phyloP scores from a whole-genome alignment of 345 rosid genomes.

The Toxicodendron radicans region DNA sequence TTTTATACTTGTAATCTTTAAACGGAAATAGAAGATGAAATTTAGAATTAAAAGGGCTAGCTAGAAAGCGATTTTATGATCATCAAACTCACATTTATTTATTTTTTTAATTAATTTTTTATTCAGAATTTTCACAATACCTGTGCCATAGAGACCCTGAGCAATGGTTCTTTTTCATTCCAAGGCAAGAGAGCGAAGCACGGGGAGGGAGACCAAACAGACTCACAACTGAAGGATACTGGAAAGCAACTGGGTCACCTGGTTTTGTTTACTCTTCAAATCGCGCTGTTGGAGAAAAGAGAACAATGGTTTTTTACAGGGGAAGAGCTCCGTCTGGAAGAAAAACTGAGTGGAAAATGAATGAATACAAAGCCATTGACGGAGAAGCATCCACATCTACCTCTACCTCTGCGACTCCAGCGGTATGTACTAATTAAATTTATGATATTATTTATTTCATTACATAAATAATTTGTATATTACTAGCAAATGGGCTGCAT shows the following conservation, averaged over 20 bases:
- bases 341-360: slow-evolving; percentile 50
- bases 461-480: too few species aligned
- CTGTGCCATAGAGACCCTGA: slow-evolving; percentile 34
- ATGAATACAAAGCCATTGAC: slow-evolving; percentile 34
- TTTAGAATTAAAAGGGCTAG: neutral
- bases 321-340: slow-evolving; percentile 46
- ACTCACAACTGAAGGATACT: slow-evolving; percentile 19
- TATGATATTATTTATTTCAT: too few species aligned
- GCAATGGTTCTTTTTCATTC: slow-evolving; percentile 52
- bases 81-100: neutral
- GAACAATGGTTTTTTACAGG: slow-evolving; percentile 46
- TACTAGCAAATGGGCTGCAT: too few species aligned
- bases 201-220: slow-evolving; percentile 41
- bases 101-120: neutral
- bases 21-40: neutral
- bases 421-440: neutral
- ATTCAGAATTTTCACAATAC: slow-evolving; percentile 28
- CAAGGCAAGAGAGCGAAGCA: slow-evolving; percentile 37
- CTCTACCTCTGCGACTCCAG: neutral
- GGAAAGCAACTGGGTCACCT: too few species aligned
- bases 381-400: slow-evolving; percentile 16
- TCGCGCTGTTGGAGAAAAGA: slow-evolving; percentile 34
- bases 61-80: neutral
- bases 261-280: slow-evolving; percentile 25
- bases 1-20: too few species aligned